Conservation (phyloP, 495 filamentous ascomycete genomes). For the Podospora tetraspora region DNA sequence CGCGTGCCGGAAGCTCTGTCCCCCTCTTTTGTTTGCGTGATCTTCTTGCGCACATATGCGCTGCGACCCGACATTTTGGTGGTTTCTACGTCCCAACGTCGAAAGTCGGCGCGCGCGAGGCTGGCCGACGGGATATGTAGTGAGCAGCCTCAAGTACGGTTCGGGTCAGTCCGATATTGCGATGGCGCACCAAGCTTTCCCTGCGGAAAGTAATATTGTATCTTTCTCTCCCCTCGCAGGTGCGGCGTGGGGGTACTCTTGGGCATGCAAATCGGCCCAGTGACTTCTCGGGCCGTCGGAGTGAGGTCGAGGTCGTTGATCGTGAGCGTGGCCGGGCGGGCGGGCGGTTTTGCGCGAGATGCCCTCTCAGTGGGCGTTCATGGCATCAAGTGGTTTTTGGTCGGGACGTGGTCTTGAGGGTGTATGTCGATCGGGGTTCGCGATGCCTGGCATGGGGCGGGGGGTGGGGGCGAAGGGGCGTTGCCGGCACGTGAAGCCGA, state of each 20-base stretch:
- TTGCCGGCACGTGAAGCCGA: not conserved
- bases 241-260: not conserved
- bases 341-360: not conserved
- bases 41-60: slow-evolving; percentile 51
- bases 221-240: not conserved
- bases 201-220: not conserved
- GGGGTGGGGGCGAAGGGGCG: not conserved
- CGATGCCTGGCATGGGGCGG: not conserved
- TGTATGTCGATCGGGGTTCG: not conserved
- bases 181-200: not conserved
- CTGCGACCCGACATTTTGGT: slow-evolving; percentile 50
- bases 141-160: not conserved
- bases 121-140: not conserved
- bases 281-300: not conserved
- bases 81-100: not conserved
- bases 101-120: not conserved
- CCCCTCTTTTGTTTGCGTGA: slow-evolving; percentile 39
- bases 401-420: not conserved
- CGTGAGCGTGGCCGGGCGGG: not conserved
- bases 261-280: not conserved
- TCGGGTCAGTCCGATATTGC: not conserved
- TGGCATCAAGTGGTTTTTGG: not conserved
- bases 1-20: slow-evolving; percentile 19
- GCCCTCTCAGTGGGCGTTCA: not conserved
- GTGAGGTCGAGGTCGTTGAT: not conserved